These are phyloP conservation scores for Triticum timopheevii DNA, from an alignment of 176 grass and related monocot species.

Conservation along the genomic window DNA sequence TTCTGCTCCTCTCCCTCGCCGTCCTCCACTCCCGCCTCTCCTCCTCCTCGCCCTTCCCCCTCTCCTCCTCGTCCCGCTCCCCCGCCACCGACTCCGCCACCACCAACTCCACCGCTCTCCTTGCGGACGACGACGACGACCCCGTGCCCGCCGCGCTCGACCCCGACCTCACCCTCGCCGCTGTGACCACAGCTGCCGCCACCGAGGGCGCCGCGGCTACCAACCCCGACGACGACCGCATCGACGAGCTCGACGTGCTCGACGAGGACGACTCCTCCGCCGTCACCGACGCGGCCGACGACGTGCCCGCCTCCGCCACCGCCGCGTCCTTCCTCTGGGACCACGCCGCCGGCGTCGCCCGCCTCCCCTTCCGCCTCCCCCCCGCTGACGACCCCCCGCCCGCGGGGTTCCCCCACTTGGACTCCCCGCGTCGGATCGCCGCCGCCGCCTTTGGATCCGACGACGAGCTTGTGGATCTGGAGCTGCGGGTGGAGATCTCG, in stretches of 20 bases:
- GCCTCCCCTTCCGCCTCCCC: conserved; percentile 70
- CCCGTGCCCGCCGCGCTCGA: conserved; percentile 28
- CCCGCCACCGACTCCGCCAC: conserved; percentile 13
- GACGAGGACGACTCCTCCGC: conserved; percentile 51
- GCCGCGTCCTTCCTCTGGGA: conserved; percentile 68
- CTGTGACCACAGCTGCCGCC: neutral
- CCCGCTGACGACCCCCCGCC: conserved; percentile 19
- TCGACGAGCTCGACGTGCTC: conserved; percentile 87
- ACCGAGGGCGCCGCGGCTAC: neutral
- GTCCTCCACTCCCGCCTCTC: conserved; percentile 83
- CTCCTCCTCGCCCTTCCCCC: conserved; percentile 31
- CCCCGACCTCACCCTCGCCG: conserved; percentile 29
- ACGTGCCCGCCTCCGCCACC: conserved; percentile 1
- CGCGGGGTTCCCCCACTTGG: conserved; percentile 14
- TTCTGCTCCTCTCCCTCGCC: conserved; percentile 77
- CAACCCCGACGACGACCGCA: conserved; percentile 59
- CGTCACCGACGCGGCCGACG: conserved; percentile 22
- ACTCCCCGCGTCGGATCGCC: conserved; percentile 19
- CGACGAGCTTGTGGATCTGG: conserved; percentile 84
- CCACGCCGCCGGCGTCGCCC: conserved; percentile 72
- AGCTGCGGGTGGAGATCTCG: conserved; percentile 64
- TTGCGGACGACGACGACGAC: conserved; percentile 45
- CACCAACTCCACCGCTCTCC: conserved; percentile 27
- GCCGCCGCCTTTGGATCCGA: conserved; percentile 75
- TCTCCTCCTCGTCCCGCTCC: conserved; percentile 30